These are phyloP conservation scores for Sporisorium exsertum DNA, from an alignment of 1,284 basidiomycete genomes.

Conservation along the genomic window DNA sequence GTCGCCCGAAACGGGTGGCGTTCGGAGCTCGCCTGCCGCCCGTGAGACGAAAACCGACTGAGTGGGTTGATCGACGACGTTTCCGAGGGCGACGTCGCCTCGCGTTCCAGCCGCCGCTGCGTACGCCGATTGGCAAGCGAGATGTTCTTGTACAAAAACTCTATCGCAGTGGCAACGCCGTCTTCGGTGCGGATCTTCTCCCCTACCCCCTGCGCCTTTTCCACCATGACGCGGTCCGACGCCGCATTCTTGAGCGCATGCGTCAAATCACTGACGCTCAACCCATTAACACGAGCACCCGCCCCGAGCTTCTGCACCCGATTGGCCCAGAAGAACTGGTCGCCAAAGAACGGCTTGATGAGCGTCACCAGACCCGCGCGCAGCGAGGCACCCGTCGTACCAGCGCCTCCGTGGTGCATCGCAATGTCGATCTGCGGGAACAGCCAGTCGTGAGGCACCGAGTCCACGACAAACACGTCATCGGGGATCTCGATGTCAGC, in stretches of 20 bases:
- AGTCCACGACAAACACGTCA: conserved; percentile 61
- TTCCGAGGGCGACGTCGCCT: conserved; percentile 11
- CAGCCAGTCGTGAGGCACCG: conserved; percentile 57
- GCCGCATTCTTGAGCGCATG: conserved; percentile 52
- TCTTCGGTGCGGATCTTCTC: conserved; percentile 59
- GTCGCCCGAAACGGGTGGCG: conserved; percentile 7
- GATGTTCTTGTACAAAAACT: conserved; percentile 58
- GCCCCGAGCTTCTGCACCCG: conserved; percentile 60
- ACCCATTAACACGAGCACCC: conserved; percentile 46
- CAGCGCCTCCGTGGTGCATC: conserved; percentile 78
- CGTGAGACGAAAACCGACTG: conserved; percentile 14
- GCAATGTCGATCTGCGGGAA: conserved; percentile 48
- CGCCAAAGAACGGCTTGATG: conserved; percentile 67
- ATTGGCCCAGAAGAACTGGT: conserved; percentile 66
- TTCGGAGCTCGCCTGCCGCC: conserved; percentile 16
- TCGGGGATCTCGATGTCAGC: conserved; percentile 65
- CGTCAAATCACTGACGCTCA: conserved; percentile 33
- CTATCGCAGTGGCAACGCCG: conserved; percentile 56
- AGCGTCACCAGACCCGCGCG: conserved; percentile 61
- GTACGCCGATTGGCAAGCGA: conserved; percentile 33
- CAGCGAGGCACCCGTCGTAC: conserved; percentile 73
- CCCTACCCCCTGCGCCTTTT: conserved; percentile 60
- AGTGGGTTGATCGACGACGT: conserved; percentile 20
- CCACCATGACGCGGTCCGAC: conserved; percentile 56
- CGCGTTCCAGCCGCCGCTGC: conserved; percentile 30